phyloP scores from a whole-genome alignment of 768 basidiomycete species.

The Leccinum disarticulatum region DNA sequence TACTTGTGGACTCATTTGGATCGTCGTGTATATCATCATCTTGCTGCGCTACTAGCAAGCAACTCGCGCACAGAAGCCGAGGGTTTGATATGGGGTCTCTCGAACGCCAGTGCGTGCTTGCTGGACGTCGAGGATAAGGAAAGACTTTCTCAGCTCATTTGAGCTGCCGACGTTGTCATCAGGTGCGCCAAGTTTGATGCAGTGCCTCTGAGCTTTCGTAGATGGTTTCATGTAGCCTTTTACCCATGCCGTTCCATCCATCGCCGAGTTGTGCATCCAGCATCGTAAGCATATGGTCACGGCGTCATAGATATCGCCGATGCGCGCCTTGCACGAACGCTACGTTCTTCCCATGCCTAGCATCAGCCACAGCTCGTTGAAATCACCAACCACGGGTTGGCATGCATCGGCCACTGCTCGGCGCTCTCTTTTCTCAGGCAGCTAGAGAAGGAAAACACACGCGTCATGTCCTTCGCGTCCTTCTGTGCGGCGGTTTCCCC shows the following conservation, averaged over 20 bases:
- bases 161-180: constrained; percentile 73
- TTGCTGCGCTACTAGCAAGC: constrained; percentile 51
- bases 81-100: constrained; percentile 40
- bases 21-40: constrained; percentile 9
- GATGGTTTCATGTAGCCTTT: constrained; percentile 48
- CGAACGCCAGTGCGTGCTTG: constrained; percentile 52
- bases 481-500: constrained; percentile 96
- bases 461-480: constrained; percentile 72
- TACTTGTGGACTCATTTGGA: constrained; percentile 20
- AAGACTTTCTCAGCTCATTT: constrained; percentile 48
- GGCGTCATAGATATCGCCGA: constrained; percentile 86
- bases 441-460: constrained; percentile 50
- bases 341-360: constrained; percentile 34
- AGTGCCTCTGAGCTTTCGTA: not conserved
- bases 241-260: constrained; percentile 63
- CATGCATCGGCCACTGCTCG: constrained; percentile 87
- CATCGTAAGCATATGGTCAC: constrained; percentile 79
- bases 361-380: not conserved
- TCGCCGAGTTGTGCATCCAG: constrained; percentile 74
- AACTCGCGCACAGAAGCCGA: constrained; percentile 64
- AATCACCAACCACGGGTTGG: constrained; percentile 25
- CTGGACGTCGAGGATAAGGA: constrained; percentile 50
- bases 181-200: constrained; percentile 50
- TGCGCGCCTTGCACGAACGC: constrained; percentile 64
- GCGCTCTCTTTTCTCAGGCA: constrained; percentile 68